Base-by-base conservation (phyloP, 2,329 filamentous ascomycete species). In the Emergomyces orientalis region DNA sequence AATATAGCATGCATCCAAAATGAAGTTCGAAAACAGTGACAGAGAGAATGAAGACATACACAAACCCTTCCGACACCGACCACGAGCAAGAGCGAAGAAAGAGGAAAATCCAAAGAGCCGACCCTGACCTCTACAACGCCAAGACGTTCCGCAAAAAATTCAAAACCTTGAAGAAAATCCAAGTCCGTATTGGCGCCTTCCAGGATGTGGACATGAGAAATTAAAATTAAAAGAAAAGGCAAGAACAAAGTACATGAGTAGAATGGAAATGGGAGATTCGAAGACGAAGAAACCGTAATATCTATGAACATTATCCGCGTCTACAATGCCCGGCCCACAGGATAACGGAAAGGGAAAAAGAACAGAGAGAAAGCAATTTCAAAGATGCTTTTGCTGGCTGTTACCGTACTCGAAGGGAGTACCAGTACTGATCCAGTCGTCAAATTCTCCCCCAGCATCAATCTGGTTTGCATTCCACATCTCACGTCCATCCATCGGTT, bases 361-460 rank as follows among this genome's bases (percentile, higher is more conserved):
- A 32, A 17, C n/a, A 30, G 7, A 32, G 39, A 45, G 39, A 59
- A 59, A 17, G 22, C 13, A 30, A 45, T 59, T 56, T 56, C 25
- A 59, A n/a, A 59, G 37, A 59, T 45, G 56, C 39, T 45, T 59
- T 22, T 43, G 37, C 56, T 45, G 56, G 39, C 39, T 9, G 19
- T 47, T 59, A 39, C 39, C 37, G 56, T 45, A 59, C 37, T 51
- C 43, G 17, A 32, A 60, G 27, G 59, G 45, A 51, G 47, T 19
- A 51, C 45, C 59, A 61, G 62, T 62, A 61, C 73, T 69, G 66
- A 81, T 72, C 78, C 78, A 80, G 57, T 77, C 76, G 55, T 80
- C 78, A 64, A 80, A 79, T 56, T 81, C 77, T 22, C 76, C 75
- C 49, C 73, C 74, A 59, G 74, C 70, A 56, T 79, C 74, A 62